phyloP scores from a whole-genome alignment of 176 grass and related monocot genomes.

The Melocanna baccifera region DNA sequence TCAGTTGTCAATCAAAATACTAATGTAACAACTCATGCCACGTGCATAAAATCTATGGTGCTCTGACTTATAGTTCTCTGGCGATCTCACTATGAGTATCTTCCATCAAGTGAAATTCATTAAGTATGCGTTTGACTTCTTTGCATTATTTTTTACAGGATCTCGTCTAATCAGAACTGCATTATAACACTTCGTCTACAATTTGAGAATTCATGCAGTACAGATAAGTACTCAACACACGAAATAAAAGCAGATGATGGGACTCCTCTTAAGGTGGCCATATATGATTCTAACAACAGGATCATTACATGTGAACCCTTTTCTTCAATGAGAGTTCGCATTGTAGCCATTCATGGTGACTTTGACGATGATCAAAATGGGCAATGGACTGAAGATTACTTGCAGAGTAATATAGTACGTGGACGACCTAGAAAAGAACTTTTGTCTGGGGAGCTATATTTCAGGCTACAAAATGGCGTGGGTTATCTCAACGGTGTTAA shows the following conservation, averaged over 20 bases:
- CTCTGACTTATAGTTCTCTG: neutral
- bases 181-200: neutral
- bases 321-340: neutral
- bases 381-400: neutral
- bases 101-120: neutral
- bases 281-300: neutral
- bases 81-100: neutral
- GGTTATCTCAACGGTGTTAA: neutral
- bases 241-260: constrained; percentile 18
- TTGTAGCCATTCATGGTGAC: neutral
- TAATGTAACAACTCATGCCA: neutral
- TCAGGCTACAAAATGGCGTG: neutral
- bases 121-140: neutral
- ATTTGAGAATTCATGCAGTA: constrained; percentile 15
- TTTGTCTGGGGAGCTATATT: neutral
- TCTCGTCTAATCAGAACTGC: neutral
- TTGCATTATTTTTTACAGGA: constrained; percentile 15
- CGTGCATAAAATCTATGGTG: neutral
- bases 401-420: neutral
- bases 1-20: neutral
- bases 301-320: neutral
- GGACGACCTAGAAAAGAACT: neutral
- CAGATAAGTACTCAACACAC: neutral
- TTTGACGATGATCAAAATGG: neutral
- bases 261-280: neutral